Evolutionary conservation across 1,284 basidiomycete genomes (phyloP).

Genomic region (Tetrapyrgos nigripes): DNA sequence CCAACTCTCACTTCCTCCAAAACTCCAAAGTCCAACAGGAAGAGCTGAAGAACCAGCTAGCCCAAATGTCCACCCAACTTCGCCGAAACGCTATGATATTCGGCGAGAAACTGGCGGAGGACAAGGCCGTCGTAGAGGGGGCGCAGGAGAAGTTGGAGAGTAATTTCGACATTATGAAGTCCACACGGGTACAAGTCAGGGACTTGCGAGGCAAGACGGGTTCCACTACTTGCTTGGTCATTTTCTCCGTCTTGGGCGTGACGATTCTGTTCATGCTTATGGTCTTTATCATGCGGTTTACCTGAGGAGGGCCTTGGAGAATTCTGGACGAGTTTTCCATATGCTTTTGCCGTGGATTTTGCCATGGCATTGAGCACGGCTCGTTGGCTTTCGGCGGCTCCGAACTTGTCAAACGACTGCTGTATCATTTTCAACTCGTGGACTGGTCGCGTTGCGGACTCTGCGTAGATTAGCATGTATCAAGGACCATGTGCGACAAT

Average conservation of each 20-base stretch:
- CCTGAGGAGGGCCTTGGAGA: constrained; percentile 32
- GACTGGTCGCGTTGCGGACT: too few species aligned
- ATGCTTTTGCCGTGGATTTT: not conserved
- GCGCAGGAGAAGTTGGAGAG: constrained; percentile 72
- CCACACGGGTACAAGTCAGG: constrained; percentile 65
- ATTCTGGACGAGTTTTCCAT: not conserved
- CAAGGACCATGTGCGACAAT: too few species aligned
- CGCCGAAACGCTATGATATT: constrained; percentile 78
- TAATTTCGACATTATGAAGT: constrained; percentile 75
- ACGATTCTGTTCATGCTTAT: constrained; percentile 71
- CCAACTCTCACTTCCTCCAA: constrained; percentile 39
- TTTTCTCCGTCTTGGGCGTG: constrained; percentile 66
- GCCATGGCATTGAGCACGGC: not conserved
- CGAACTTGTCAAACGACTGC: too few species aligned
- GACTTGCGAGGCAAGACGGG: constrained; percentile 72
- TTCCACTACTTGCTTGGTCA: constrained; percentile 73
- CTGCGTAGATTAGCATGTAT: too few species aligned
- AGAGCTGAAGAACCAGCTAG: constrained; percentile 75
- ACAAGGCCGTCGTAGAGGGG: constrained; percentile 65
- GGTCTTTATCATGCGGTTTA: constrained; percentile 75
- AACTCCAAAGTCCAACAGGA: constrained; percentile 71
- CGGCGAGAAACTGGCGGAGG: constrained; percentile 65
- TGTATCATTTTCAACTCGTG: too few species aligned
- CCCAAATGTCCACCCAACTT: constrained; percentile 79
- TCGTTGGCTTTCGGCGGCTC: too few species aligned